A percentile compares a stretch with the other conserved stretches of the same genome.
These are phyloP conservation scores for Teratosphaeria nubilosa DNA, from an alignment of 2,329 filamentous ascomycete genomes.

Conservation along the genomic window DNA sequence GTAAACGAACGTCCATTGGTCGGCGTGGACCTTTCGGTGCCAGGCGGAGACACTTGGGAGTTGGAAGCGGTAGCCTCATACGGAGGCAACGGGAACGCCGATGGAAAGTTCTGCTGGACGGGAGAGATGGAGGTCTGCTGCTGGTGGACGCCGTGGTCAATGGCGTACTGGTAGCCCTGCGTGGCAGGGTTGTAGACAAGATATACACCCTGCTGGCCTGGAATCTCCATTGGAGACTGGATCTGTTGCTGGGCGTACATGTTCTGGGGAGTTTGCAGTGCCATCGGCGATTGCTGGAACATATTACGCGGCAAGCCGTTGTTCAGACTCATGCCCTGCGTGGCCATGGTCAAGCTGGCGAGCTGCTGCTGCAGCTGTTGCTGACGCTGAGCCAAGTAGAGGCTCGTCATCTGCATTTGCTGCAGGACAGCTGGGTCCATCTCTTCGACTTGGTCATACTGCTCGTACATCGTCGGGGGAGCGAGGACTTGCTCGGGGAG, in stretches of 20 bases:
- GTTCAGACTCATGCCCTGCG: slow-evolving; percentile 64
- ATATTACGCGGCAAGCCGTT: slow-evolving; percentile 12
- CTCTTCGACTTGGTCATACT: slow-evolving; percentile 58
- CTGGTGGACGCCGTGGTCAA: slow-evolving; percentile 54
- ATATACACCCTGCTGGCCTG: slow-evolving; percentile 65
- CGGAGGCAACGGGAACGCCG: slow-evolving; percentile 12
- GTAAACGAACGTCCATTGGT: slow-evolving; percentile 52
- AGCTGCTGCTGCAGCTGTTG: slow-evolving; percentile 92
- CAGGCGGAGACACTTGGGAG: slow-evolving; percentile 72
- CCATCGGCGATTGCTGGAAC: slow-evolving; percentile 27
- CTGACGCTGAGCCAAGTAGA: slow-evolving; percentile 89
- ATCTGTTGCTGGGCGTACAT: slow-evolving; percentile 57
- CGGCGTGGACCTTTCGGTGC: slow-evolving; percentile 41
- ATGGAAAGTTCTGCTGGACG: slow-evolving; percentile 18
- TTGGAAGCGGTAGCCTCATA: slow-evolving; percentile 37
- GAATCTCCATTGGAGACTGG: slow-evolving; percentile 55
- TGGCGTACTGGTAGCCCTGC: slow-evolving; percentile 71
- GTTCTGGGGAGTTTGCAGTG: slow-evolving; percentile 45
- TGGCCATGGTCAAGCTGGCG: slow-evolving; percentile 68
- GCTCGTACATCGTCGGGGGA: slow-evolving; percentile 57
- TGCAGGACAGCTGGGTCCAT: slow-evolving; percentile 83
- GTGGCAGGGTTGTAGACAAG: slow-evolving; percentile 77
- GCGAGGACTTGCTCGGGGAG: slow-evolving; percentile 78
- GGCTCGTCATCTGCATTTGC: slow-evolving; percentile 80
- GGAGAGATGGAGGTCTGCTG: slow-evolving; percentile 28